Evolutionary conservation across 164 flowering plant species (phyloP).

Genomic region (Nymphaea thermarum): DNA sequence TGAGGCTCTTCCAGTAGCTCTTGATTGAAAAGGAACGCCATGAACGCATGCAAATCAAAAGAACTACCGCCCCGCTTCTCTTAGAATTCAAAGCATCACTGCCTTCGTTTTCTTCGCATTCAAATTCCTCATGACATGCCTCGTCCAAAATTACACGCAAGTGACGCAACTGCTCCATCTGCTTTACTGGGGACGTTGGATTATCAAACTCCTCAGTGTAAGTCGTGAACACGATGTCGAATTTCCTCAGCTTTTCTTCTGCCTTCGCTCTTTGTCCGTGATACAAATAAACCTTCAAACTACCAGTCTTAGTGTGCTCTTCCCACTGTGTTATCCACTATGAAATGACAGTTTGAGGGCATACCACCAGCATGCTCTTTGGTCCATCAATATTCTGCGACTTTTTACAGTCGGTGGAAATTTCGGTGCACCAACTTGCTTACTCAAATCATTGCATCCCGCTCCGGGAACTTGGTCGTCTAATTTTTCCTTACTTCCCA

Average conservation of each 20-base stretch:
- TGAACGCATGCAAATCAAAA: conserved; percentile 69
- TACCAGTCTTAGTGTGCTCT: conserved; percentile 63
- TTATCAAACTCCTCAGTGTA: conserved; percentile 40
- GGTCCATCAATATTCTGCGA: conserved; percentile 2
- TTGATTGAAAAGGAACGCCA: conserved; percentile 80
- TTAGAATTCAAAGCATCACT: conserved; percentile 50
- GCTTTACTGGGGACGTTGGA: conserved; percentile 37
- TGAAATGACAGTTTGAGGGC: conserved; percentile 74
- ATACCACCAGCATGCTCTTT: conserved; percentile 61
- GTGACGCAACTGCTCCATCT: conserved; percentile 50
- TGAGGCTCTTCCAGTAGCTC: conserved; percentile 61
- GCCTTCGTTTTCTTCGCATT: conserved; percentile 51
- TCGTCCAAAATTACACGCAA: conserved; percentile 73
- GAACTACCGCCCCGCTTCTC: conserved; percentile 85
- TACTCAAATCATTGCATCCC: not conserved
- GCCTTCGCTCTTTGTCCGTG: conserved; percentile 59
- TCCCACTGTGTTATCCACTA: conserved; percentile 63
- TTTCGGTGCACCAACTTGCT: not conserved
- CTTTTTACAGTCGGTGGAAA: not conserved
- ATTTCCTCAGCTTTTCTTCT: conserved; percentile 42
- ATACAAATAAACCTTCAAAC: conserved; percentile 61
- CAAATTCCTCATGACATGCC: conserved; percentile 71
- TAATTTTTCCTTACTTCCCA: conserved; percentile 25
- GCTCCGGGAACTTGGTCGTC: not conserved
- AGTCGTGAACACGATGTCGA: conserved; percentile 78